These are phyloP conservation scores for Boletus reticuloceps DNA, from an alignment of 768 basidiomycete species.

Conservation along the genomic window DNA sequence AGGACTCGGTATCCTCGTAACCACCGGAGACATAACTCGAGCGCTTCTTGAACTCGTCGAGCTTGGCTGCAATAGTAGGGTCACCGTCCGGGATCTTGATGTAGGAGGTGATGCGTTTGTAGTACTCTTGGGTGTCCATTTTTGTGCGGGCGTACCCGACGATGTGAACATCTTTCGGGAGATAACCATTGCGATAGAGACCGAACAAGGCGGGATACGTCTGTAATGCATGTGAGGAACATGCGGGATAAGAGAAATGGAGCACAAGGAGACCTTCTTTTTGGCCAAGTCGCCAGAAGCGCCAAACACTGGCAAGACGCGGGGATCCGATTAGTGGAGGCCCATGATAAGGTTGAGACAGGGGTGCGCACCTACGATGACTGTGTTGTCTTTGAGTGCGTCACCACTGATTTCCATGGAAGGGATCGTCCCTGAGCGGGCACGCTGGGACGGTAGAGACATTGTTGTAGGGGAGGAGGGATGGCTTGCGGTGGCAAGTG, in stretches of 20 bases:
- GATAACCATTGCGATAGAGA: slow-evolving; percentile 74
- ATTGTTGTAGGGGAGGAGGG: slow-evolving; percentile 14
- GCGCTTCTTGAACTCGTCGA: slow-evolving; percentile 81
- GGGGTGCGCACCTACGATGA: slow-evolving; percentile 71
- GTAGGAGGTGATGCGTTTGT: slow-evolving; percentile 79
- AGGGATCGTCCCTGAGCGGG: slow-evolving; percentile 81
- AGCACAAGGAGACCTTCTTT: slow-evolving; percentile 76
- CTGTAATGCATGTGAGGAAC: slow-evolving; percentile 52
- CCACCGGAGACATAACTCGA: slow-evolving; percentile 82
- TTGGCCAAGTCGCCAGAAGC: slow-evolving; percentile 97
- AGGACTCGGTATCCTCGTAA: slow-evolving; percentile 84
- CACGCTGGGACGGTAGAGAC: slow-evolving; percentile 42
- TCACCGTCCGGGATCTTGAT: slow-evolving; percentile 77
- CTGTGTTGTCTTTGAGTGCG: slow-evolving; percentile 80
- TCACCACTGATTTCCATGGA: slow-evolving; percentile 79
- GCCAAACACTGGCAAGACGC: slow-evolving; percentile 85
- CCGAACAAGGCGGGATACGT: slow-evolving; percentile 95
- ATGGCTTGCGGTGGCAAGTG: not conserved
- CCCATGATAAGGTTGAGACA: slow-evolving; percentile 13
- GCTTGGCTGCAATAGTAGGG: slow-evolving; percentile 50
- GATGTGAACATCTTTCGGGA: slow-evolving; percentile 84
- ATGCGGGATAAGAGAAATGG: not conserved
- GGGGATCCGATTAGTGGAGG: slow-evolving; percentile 10
- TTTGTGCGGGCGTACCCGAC: slow-evolving; percentile 97
- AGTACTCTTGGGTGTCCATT: slow-evolving; percentile 83